Evolutionary conservation across 73 alveolate species (phyloP).

Genomic region (Effrenium voratum): DNA sequence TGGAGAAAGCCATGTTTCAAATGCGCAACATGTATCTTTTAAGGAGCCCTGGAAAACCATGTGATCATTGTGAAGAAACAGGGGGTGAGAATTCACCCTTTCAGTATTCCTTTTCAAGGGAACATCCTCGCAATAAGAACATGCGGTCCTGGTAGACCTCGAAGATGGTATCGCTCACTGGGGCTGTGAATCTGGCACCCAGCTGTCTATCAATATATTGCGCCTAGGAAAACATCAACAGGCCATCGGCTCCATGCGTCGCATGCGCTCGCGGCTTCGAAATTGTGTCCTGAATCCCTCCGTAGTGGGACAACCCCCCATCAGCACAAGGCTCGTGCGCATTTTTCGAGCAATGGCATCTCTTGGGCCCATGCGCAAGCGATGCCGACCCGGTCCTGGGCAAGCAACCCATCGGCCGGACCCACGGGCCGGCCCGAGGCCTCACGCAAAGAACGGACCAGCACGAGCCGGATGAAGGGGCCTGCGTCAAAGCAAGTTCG

Average conservation of each 20-base stretch:
- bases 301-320: no score
- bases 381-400: slow-evolving; percentile 72
- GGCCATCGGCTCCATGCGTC: slow-evolving; percentile 95
- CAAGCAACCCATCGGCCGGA: background rate
- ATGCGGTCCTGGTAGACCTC: slow-evolving; percentile 95
- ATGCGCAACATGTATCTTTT: background rate
- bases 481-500: no score
- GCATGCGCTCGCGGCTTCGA: background rate
- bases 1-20: background rate
- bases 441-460: slow-evolving; percentile 70
- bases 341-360: no score
- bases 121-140: no score
- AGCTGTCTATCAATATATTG: slow-evolving; percentile 97
- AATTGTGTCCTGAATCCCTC: no score
- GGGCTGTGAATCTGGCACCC: slow-evolving; percentile 98
- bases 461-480: slow-evolving; percentile 48
- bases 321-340: no score
- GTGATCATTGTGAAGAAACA: no score
- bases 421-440: slow-evolving; percentile 19
- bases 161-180: slow-evolving; percentile 99
- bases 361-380: slow-evolving; percentile 22
- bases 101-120: no score
- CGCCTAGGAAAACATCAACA: slow-evolving; percentile 96
- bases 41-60: background rate
- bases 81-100: no score